These are phyloP conservation scores for Starmerella geochares DNA, from an alignment of 805 yeast genomes.

Conservation along the genomic window DNA sequence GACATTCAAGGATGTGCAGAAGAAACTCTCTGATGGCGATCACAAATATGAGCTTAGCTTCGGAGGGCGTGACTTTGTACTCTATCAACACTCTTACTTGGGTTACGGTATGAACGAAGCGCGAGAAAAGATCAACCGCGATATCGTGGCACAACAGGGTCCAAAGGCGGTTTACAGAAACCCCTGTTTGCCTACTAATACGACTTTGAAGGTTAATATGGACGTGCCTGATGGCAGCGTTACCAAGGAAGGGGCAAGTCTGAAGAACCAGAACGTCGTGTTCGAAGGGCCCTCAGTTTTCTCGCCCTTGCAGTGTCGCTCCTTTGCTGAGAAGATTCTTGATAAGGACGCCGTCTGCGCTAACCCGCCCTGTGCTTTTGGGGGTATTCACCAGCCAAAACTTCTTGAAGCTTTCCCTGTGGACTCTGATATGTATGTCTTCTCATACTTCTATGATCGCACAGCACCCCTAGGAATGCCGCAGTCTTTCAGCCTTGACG, in stretches of 20 bases:
- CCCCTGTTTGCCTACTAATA: slow-evolving; percentile 84
- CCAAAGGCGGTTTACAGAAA: slow-evolving; percentile 38
- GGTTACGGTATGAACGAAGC: slow-evolving; percentile 96
- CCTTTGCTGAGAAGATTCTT: slow-evolving; percentile 67
- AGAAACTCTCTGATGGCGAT: slow-evolving; percentile 67
- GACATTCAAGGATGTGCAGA: slow-evolving; percentile 36
- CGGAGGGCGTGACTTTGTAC: slow-evolving; percentile 67
- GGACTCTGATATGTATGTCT: slow-evolving; percentile 69
- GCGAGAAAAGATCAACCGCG: slow-evolving; percentile 64
- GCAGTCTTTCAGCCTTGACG: slow-evolving; percentile 70
- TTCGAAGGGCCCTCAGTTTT: slow-evolving; percentile 55
- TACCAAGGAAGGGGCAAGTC: slow-evolving; percentile 17
- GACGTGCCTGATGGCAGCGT: slow-evolving; percentile 38
- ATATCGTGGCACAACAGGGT: slow-evolving; percentile 43
- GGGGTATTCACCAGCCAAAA: slow-evolving; percentile 96
- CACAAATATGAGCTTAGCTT: slow-evolving; percentile 71
- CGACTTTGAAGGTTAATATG: slow-evolving; percentile 49
- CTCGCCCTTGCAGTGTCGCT: slow-evolving; percentile 79
- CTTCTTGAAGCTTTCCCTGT: slow-evolving; percentile 63
- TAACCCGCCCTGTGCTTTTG: slow-evolving; percentile 80
- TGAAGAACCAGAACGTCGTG: slow-evolving; percentile 34
- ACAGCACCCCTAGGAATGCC: slow-evolving; percentile 95
- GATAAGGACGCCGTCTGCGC: slow-evolving; percentile 74
- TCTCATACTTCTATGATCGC: slow-evolving; percentile 92
- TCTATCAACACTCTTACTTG: slow-evolving; percentile 89